Evolutionary conservation across 192 early-diverging fungal species (phyloP), one percentile per base, ranked within the genome.

Genomic region (Spizellomyces punctatus): DNA sequence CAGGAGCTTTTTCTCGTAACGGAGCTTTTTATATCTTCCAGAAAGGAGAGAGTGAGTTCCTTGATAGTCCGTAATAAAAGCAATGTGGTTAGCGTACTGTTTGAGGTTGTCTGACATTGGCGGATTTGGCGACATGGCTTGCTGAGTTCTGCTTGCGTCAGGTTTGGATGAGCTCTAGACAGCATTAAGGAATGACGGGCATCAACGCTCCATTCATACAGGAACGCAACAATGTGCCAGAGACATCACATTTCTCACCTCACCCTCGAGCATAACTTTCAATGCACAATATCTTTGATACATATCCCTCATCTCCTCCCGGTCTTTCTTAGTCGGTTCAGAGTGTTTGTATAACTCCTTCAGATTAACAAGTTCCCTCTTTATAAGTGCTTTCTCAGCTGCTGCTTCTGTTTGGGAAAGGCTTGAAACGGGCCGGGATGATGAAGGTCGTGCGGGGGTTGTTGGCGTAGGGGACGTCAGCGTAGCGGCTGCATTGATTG

Each of bases 1-100:
- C 4, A 85, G 50, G 46, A 50, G 46, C 55, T 81, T 81, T 59
- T 84, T 84, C 65, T 79, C 74, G 56, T 73, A 52, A 21, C 70
- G 55, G 44, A 82, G 55, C 19, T 69, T 36, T 36, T 36, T 36
- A 36, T 36, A 36, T 36, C 27, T 36, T 36, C 27, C 27, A 36
- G 3, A 36, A 36, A 36, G 27, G 27, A 2, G 27, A 36, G 27
- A 36, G 27, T 36, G 27, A 36, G 27, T 36, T 36, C 27, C 27
- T 36, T 36, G 27, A 3, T 36, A 36, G 27, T 36, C 27, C 27
- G 27, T 36, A 36, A 36, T 36, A 36, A 36, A 36, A 36, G 27
- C 1, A 36, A 36, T 36, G 27, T 36, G 27, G 27, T 36, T 36
- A 36, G 27, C 27, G 27, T 36, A 36, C 27, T 36, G 27, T 36